Percentiles rank a stretch among this genome's conserved stretches.
Conservation (phyloP, 129 eudicot genomes). For the Erigeron canadensis region DNA sequence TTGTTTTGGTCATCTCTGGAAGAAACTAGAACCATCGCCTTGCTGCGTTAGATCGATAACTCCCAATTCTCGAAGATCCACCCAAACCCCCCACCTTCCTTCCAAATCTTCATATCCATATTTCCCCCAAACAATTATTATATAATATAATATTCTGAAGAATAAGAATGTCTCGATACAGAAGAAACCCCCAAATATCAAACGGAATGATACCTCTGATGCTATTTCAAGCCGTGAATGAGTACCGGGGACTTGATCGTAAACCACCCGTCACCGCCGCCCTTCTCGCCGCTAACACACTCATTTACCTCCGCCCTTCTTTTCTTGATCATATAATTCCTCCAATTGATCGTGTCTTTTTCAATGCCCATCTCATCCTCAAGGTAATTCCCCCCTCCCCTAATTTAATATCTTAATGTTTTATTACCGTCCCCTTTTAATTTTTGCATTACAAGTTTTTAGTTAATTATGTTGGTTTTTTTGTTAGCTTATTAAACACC, state of each 20-base stretch:
- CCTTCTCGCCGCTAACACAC: constrained; percentile 71
- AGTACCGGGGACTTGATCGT: constrained; percentile 63
- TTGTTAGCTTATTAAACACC: too few relatives aligned
- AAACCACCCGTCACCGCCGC: constrained; percentile 92
- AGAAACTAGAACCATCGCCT: neutral
- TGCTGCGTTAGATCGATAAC: too few relatives aligned
- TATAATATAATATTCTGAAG: too few relatives aligned
- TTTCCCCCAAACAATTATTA: neutral
- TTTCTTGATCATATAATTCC: constrained; percentile 61
- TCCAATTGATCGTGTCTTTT: constrained; percentile 56
- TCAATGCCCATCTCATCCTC: constrained; percentile 83
- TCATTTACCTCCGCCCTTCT: constrained; percentile 66
- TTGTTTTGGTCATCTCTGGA: neutral
- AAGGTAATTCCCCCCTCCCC: constrained; percentile 41
- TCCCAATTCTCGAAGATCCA: neutral
- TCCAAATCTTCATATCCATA: neutral
- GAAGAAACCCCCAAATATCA: constrained; percentile 35
- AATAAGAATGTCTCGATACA: neutral
- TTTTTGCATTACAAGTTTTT: neutral
- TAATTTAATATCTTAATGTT: neutral
- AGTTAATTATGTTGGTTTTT: too few relatives aligned
- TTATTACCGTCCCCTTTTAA: neutral
- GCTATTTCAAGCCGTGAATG: constrained; percentile 54
- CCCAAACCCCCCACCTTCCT: neutral
- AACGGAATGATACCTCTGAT: constrained; percentile 69